Base-by-base conservation (phyloP, 345 rosid genomes). In the Salix koriyanagi region DNA sequence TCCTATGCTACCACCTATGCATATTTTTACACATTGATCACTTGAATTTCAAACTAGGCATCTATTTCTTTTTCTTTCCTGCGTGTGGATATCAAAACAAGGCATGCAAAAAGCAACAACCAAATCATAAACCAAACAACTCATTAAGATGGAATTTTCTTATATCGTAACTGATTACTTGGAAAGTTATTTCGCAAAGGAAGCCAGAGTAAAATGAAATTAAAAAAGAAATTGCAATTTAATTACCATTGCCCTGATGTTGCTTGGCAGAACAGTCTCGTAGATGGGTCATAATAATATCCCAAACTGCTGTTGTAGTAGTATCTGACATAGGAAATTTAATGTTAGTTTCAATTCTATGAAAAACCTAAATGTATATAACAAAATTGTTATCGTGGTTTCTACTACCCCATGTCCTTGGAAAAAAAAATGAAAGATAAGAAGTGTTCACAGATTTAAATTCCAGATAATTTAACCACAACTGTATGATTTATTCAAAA, bases 241-340 rank as follows among this genome's bases (percentile, higher is more conserved):
- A 39, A 36, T 76, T 93, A 93, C 99, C 99, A 96, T 84, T 88
- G 90, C 44, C 97, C 95, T 60, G 98, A 86, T 75, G 91, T 77
- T 67, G 97, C 99, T 4, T 85, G 89, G 84, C 95, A 93, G 83
- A 87, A 91, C 23, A 96, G 83, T 74, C 95, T 90, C 0, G 97
- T 90, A 32, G 92, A 87, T 65, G 99, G 87, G 68, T 96, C 99
- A 67, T 91, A 96, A 71, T 90, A 92, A 85, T 94, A 93, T 48
- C 98, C 99, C 85, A 86, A 84, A 79, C 86, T 90, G 90, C 97
- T 88, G 85, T 93, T 96, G 86, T 92, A 92, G 81, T 96, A 96
- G 86, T 94, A 96, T 82, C 98, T 94, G 92, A 74, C 30, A 69
- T 76, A n/a, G 18, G 39, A 2, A 56, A 25, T 26, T 28, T 1